These are phyloP conservation scores for Viola odorata DNA, from an alignment of 345 rosid genomes.

Conservation along the genomic window DNA sequence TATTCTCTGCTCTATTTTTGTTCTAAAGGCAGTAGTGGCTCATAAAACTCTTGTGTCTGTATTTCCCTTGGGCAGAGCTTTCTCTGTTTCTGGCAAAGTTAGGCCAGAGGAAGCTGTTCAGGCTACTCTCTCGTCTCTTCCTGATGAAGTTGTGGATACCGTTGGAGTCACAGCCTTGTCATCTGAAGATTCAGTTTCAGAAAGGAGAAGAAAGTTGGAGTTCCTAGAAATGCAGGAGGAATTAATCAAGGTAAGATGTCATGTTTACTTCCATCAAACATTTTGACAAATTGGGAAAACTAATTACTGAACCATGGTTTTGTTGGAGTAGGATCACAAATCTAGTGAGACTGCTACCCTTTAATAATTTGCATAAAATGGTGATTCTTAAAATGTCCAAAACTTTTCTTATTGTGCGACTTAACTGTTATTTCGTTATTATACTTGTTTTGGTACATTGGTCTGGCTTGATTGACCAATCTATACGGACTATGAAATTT, in stretches of 20 bases:
- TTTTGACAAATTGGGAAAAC: too few species aligned
- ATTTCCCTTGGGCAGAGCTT: slow-evolving; percentile 47
- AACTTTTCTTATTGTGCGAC: neutral
- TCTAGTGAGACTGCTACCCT: too few species aligned
- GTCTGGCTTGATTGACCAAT: slow-evolving; percentile 2
- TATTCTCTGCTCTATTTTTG: slow-evolving; percentile 12
- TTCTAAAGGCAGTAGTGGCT: neutral
- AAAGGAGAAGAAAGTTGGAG: slow-evolving; percentile 92
- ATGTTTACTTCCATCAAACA: slow-evolving; percentile 2
- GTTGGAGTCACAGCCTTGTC: slow-evolving; percentile 83
- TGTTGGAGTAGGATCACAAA: too few species aligned
- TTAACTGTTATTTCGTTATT: neutral
- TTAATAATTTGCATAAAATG: too few species aligned
- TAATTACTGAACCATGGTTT: too few species aligned
- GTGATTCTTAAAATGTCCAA: neutral
- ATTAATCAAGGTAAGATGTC: slow-evolving; percentile 62
- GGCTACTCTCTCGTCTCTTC: slow-evolving; percentile 93
- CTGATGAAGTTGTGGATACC: slow-evolving; percentile 94
- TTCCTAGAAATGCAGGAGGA: slow-evolving; percentile 97
- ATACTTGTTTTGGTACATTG: neutral
- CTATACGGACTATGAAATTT: neutral
- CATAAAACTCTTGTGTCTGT: slow-evolving; percentile 6
- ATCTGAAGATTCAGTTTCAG: slow-evolving; percentile 87
- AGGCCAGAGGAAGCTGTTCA: slow-evolving; percentile 98
- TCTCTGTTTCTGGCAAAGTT: slow-evolving; percentile 83